phyloP scores from a whole-genome alignment of 2,329 filamentous ascomycete species.

The Cladophialophora exuberans region DNA sequence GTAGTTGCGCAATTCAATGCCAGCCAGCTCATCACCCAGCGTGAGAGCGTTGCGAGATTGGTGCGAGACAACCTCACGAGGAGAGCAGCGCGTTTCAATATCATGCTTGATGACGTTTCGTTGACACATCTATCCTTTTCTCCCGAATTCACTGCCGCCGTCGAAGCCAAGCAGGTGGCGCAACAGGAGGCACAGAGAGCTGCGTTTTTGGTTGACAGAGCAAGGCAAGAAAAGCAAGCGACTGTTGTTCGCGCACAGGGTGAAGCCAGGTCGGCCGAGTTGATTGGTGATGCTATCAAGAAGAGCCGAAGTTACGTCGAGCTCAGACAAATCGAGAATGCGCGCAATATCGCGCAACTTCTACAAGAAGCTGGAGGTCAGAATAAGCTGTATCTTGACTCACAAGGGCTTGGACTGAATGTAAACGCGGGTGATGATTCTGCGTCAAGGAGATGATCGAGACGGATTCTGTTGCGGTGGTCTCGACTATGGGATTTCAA shows the following conservation, averaged over 20 bases:
- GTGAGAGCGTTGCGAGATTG: constrained; percentile 90
- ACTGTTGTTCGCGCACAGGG: constrained; percentile 98
- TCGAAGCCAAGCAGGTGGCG: constrained; percentile 71
- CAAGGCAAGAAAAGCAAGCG: constrained; percentile 98
- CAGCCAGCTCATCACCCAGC: constrained; percentile 96
- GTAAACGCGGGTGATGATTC: constrained; percentile 55
- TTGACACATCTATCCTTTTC: constrained; percentile 77
- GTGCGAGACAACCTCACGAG: constrained; percentile 91
- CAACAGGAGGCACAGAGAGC: constrained; percentile 95
- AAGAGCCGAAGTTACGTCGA: constrained; percentile 97
- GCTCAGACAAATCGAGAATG: constrained; percentile 97
- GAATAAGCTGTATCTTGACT: constrained; percentile 94
- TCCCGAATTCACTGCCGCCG: constrained; percentile 69
- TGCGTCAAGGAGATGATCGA: no score
- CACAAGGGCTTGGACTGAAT: constrained; percentile 88
- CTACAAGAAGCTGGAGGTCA: constrained; percentile 82
- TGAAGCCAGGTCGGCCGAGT: constrained; percentile 95
- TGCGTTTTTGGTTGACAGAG: constrained; percentile 98
- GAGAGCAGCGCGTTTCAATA: constrained; percentile 94
- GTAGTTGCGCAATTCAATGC: constrained; percentile 99
- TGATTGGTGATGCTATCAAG: constrained; percentile 99
- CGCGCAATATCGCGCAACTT: constrained; percentile 81
- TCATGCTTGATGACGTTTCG: constrained; percentile 94
- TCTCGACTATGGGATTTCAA: no score
- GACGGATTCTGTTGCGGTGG: no score